Percentiles rank a stretch among this genome's conserved stretches.
Conservation (phyloP, 1,139 yeast genomes). For the Spencermartinsiella ligniputridi region DNA sequence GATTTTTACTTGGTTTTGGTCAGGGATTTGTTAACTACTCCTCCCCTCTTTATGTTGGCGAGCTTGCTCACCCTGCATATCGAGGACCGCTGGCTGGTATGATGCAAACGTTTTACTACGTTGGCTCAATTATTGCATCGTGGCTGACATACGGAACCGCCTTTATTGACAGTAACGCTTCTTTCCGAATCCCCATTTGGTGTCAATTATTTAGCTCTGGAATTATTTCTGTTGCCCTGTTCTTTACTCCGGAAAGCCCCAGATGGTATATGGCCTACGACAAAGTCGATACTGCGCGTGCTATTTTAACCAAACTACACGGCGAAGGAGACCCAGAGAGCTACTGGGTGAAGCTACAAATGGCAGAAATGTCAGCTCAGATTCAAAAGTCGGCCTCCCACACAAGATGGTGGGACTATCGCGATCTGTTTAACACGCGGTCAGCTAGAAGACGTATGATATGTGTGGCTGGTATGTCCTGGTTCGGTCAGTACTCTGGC, state of each 20-base stretch:
- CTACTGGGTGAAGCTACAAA: constrained; percentile 16
- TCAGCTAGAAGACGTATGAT: constrained; percentile 21
- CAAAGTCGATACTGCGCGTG: constrained; percentile 42
- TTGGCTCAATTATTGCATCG: constrained; percentile 54
- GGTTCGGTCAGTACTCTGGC: constrained; percentile 10
- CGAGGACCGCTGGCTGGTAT: constrained; percentile 44
- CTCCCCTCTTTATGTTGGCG: constrained; percentile 27
- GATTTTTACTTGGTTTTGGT: constrained; percentile 49
- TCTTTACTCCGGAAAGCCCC: constrained; percentile 64
- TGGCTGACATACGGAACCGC: constrained; percentile 49
- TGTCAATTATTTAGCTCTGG: constrained; percentile 38
- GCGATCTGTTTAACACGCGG: constrained; percentile 35
- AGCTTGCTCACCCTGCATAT: constrained; percentile 37
- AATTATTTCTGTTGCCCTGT: constrained; percentile 50
- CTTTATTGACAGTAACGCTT: constrained; percentile 30
- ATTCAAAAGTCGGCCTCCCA: constrained; percentile 13
- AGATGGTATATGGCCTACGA: constrained; percentile 52
- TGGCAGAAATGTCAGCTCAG: constrained; percentile 16
- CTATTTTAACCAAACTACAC: constrained; percentile 19
- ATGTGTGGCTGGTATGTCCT: constrained; percentile 5
- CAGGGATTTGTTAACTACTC: constrained; percentile 8
- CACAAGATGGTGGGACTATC: constrained; percentile 21
- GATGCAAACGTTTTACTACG: constrained; percentile 48
- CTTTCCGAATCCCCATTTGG: constrained; percentile 39
- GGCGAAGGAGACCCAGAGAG: constrained; percentile 19